Conservation (phyloP, 140 eudicot genomes). For the Senecio squalidus region DNA sequence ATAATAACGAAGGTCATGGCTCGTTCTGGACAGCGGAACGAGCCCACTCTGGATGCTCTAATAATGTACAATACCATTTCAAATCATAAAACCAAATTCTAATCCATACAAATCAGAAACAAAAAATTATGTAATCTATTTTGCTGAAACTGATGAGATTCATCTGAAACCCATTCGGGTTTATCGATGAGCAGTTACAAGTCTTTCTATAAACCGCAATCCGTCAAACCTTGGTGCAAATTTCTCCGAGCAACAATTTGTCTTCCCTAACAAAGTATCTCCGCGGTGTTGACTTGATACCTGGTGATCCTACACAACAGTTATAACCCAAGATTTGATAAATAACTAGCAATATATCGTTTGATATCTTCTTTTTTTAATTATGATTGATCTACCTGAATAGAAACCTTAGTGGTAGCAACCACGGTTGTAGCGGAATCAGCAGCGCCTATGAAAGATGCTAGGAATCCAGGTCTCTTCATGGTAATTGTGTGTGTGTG, state of each 20-base stretch:
- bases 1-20: no score
- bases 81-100: conserved; percentile 17
- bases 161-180: not conserved
- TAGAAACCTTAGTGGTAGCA: not conserved
- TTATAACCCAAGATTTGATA: not conserved
- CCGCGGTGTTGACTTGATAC: conserved; percentile 6
- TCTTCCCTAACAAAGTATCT: conserved; percentile 15
- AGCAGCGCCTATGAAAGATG: conserved; percentile 50
- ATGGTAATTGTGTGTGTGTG: conserved; percentile 18
- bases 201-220: conserved; percentile 72
- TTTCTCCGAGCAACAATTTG: conserved; percentile 36
- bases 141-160: not conserved
- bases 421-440: conserved; percentile 31
- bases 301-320: conserved; percentile 21
- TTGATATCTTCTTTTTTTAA: no score
- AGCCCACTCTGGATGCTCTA: no score
- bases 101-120: conserved; percentile 9
- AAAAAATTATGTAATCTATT: not conserved
- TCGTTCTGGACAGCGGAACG: no score
- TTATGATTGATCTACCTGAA: conserved; percentile 22
- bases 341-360: not conserved
- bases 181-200: conserved; percentile 82
- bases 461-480: conserved; percentile 54
- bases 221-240: conserved; percentile 85
- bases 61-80: conserved; percentile 18